phyloP scores from a whole-genome alignment of 208 protist genomes.

The Spongospora subterranea region DNA sequence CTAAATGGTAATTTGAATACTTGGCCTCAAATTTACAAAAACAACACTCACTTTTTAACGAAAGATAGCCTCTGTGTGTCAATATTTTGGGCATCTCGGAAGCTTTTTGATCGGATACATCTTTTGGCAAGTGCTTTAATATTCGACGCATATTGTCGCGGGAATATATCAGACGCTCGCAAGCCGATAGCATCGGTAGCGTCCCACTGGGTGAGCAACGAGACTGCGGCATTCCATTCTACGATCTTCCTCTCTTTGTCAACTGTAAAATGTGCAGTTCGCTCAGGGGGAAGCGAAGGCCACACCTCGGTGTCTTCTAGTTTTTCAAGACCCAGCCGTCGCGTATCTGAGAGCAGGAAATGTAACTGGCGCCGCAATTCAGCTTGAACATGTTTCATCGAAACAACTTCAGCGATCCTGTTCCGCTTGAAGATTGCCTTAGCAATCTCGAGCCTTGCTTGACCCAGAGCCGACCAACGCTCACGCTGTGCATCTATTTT shows the following conservation, averaged over 20 bases:
- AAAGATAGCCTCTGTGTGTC: neutral
- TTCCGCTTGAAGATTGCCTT: neutral
- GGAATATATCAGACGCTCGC: neutral
- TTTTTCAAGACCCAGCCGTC: slow-evolving; percentile 43
- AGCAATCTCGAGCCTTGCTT: neutral
- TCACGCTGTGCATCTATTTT: neutral
- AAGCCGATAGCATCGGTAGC: neutral
- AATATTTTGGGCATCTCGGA: slow-evolving; percentile 1
- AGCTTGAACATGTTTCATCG: slow-evolving; percentile 36
- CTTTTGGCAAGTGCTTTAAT: neutral
- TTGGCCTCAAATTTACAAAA: neutral
- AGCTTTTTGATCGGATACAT: neutral
- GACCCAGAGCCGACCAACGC: neutral
- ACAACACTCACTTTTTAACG: slow-evolving; percentile 48
- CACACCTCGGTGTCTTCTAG: slow-evolving; percentile 52
- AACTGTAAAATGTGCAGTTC: slow-evolving; percentile 13
- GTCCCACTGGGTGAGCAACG: slow-evolving; percentile 41
- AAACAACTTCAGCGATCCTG: neutral
- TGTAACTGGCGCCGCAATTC: neutral
- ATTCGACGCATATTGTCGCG: neutral
- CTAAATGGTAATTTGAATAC: neutral
- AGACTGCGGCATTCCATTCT: slow-evolving; percentile 14
- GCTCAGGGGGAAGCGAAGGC: slow-evolving; percentile 26
- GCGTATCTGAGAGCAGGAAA: slow-evolving; percentile 20
- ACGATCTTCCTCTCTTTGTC: slow-evolving; percentile 1